Percentiles rank a stretch among this genome's conserved stretches.
phyloP scores from a whole-genome alignment of 306 rosid species.

The Trifolium pratense region DNA sequence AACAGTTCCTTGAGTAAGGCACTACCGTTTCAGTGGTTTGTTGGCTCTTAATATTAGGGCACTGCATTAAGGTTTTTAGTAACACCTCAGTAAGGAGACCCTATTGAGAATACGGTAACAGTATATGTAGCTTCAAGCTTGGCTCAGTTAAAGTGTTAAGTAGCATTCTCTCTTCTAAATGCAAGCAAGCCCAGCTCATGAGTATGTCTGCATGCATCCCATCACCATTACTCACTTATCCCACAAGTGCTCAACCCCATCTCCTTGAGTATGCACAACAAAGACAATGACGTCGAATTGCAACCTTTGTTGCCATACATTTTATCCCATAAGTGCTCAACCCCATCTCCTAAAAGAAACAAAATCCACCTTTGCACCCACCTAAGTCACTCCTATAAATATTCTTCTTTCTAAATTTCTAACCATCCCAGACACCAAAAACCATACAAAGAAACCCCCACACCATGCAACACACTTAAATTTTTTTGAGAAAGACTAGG shows the following conservation, averaged over 20 bases:
- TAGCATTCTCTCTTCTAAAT: neutral
- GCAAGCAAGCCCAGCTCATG: neutral
- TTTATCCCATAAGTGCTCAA: no score
- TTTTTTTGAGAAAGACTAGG: no score
- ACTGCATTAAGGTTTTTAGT: slow-evolving; percentile 8
- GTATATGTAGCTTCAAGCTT: neutral
- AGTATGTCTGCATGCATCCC: slow-evolving; percentile 6
- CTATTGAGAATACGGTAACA: neutral
- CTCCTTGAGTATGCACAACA: neutral
- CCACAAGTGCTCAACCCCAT: slow-evolving; percentile 13
- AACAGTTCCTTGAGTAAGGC: neutral
- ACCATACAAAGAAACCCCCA: slow-evolving; percentile 6
- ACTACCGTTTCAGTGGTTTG: neutral
- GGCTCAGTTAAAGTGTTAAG: neutral
- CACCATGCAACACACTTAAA: slow-evolving; percentile 13
- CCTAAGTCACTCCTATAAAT: neutral
- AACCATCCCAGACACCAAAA: neutral
- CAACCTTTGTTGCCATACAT: neutral
- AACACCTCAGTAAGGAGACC: slow-evolving; percentile 11
- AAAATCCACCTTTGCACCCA: slow-evolving; percentile 1
- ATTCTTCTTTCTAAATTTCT: neutral
- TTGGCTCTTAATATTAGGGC: neutral
- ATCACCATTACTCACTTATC: slow-evolving; percentile 3
- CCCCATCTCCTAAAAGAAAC: slow-evolving; percentile 24
- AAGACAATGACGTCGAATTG: neutral